Evolutionary conservation across 441 rosid genomes (phyloP), one percentile per base, ranked within the genome.

Genomic region (Euphorbia schlechtendalii): DNA sequence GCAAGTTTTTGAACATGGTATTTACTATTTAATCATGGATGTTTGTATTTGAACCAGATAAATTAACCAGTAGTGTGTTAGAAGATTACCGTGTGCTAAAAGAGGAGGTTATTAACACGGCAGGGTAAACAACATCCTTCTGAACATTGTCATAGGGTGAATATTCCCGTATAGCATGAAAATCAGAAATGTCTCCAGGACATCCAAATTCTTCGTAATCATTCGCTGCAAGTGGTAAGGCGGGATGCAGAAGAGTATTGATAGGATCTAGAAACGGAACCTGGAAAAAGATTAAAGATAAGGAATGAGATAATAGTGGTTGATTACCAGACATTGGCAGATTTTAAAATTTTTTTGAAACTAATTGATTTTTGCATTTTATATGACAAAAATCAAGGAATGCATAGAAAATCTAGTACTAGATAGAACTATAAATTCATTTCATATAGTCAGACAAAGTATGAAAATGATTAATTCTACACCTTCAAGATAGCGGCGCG

Each of bases 181-280:
- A 89, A 55, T 91, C 96, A 64, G 85, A 81, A 40, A 80, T 71
- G 60, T 91, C 89, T 62, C 88, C 90, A 58, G 98, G 97, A 77
- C 80, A 84, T 52, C 99, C 98, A 73, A 89, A 94, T 76, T 94
- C 99, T 77, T 87, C 98, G 22, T 81, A 94, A 69, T 94, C 99
- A 56, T 72, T 82, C 48, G 90, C 83, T 12, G 80, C 80, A 41
- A 94, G 86, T 5, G 96, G 96, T 69, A 94, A 78, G 77, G 89
- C 76, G 22, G 99, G 99, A 82, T 78, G 8, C 56, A 88, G 86
- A 69, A 90, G 89, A 32, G 95, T 90, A 79, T 80, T 84, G 51
- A 90, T 93, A 36, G 90, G 83, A 81, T 93, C 97, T 38, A 93
- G 77, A 80, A 90, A 88, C n/a, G 99, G 97, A 66, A 89, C 96